Base-by-base conservation (phyloP, 73 alveolate genomes). In the Symbiodinium pilosum region DNA sequence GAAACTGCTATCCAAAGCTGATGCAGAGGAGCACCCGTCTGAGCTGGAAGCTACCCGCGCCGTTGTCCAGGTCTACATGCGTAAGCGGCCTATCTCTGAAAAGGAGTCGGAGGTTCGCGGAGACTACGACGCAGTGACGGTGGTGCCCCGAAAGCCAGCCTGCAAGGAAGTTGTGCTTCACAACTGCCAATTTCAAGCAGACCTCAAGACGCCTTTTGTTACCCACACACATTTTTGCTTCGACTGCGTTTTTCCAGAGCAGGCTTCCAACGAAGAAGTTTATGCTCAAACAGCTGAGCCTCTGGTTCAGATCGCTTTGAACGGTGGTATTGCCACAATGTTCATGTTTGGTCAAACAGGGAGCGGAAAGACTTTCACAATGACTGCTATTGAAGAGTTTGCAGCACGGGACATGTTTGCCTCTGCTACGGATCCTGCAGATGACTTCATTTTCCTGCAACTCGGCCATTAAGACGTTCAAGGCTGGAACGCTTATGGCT, bases 321-420 rank as follows among this genome's bases (percentile, higher is more conserved):
- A 69, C 40, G 96, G 96, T 56, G 98, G 98, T 40, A 77, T 92
- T 54, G 92, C 92, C 68, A 92, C 98, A 21, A 71, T 92, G 92
- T 92, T 92, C 64, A 92, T 92, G 98, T 92, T 92, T 75, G 98
- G 98, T 34, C 98, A 92, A 36, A 92, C 98, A 36, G 98, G 98
- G 56, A 92, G 98, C 39, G 98, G 98, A 39, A 92, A 92, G 47
- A 92, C 98, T 68, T 77, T 75, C 75, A 92, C 98, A 64, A 92
- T 92, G 98, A 92, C 98, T 24, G 96, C 96, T 77, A 91, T 91
- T 5, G 96, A 91, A 64, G 96, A 91, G 39, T 39, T 92, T 21
- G 98, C 98, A 0, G 98, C 98, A 28, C 41, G 59, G 16, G 98
- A 92, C 68, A 11, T 92, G 24, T 92, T 92, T 51, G 98, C 92